These are phyloP conservation scores for Dendrobium huoshanense DNA, from an alignment of 106 monocot species.

Conservation along the genomic window DNA sequence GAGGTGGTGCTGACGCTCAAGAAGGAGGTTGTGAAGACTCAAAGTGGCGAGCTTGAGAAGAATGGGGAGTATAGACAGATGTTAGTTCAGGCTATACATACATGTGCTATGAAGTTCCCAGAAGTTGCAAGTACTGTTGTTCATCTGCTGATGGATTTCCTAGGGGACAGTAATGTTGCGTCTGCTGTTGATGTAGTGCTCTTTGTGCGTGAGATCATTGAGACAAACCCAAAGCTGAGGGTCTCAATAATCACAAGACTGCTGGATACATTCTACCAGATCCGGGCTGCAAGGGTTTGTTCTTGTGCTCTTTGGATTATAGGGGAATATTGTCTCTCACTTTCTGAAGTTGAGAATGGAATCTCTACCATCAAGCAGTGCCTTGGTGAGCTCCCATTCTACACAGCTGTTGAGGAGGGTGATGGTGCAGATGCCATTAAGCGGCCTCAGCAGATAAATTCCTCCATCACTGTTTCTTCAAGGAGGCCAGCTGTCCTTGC, in stretches of 20 bases:
- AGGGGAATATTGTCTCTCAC: conserved; percentile 80
- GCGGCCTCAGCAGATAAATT: conserved; percentile 28
- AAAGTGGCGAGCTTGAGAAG: conserved; percentile 77
- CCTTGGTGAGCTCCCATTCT: conserved; percentile 86
- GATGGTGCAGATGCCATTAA: conserved; percentile 39
- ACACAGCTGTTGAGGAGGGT: conserved; percentile 50
- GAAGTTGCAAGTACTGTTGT: conserved; percentile 90
- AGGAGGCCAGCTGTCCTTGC: conserved; percentile 77
- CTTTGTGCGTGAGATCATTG: conserved; percentile 86
- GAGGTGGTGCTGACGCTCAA: conserved; percentile 86
- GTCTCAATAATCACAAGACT: conserved; percentile 84
- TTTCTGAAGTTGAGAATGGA: conserved; percentile 78
- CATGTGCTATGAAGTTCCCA: conserved; percentile 86
- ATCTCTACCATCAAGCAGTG: conserved; percentile 86
- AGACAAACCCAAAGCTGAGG: conserved; percentile 78
- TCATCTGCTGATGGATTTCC: conserved; percentile 87
- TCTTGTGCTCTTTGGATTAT: conserved; percentile 88
- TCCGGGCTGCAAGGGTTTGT: conserved; percentile 78
- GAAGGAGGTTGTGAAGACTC: conserved; percentile 92
- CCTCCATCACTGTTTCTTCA: conserved; percentile 56
- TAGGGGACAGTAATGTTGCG: conserved; percentile 80
- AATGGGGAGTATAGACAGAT: conserved; percentile 88
- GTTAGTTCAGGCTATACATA: conserved; percentile 86
- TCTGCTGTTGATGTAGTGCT: conserved; percentile 81
- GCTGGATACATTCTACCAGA: conserved; percentile 85